phyloP scores from a whole-genome alignment of 257 asterid species.

The Petrea volubilis region DNA sequence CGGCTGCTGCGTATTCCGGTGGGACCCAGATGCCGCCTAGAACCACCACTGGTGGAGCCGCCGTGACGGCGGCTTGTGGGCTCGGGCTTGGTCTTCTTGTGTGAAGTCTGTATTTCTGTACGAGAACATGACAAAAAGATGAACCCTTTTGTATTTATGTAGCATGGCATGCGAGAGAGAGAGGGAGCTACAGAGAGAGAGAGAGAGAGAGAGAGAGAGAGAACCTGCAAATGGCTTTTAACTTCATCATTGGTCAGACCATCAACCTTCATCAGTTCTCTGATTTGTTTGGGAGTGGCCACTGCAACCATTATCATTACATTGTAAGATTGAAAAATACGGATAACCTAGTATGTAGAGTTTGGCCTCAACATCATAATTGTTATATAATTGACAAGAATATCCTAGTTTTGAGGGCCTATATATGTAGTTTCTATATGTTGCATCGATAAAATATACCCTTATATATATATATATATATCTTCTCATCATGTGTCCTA shows the following conservation, averaged over 20 bases:
- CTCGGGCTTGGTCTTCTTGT: slow-evolving; percentile 96
- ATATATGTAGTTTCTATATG: too few relatives aligned
- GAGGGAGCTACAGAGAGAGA: neutral
- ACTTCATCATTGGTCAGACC: slow-evolving; percentile 99
- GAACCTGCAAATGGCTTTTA: slow-evolving; percentile 95
- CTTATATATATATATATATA: too few relatives aligned
- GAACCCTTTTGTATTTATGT: slow-evolving; percentile 14
- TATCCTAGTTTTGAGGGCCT: neutral
- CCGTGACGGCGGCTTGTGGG: slow-evolving; percentile 62
- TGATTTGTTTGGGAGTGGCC: slow-evolving; percentile 95
- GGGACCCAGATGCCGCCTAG: slow-evolving; percentile 98
- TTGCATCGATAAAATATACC: too few relatives aligned
- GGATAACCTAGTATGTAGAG: too few relatives aligned
- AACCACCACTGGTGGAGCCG: slow-evolving; percentile 74
- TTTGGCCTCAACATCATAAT: slow-evolving; percentile 28
- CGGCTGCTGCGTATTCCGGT: slow-evolving; percentile 74
- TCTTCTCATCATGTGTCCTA: too few relatives aligned
- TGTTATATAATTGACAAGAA: slow-evolving; percentile 21
- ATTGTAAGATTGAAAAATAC: too few relatives aligned
- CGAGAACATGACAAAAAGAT: slow-evolving; percentile 16
- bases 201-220: slow-evolving; percentile 15
- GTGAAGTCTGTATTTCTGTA: slow-evolving; percentile 92
- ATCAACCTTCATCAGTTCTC: slow-evolving; percentile 96
- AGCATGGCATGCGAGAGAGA: neutral
- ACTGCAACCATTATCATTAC: slow-evolving; percentile 52